Percentiles rank a stretch among this genome's conserved stretches.
Conservation (phyloP, 2,329 filamentous ascomycete genomes). For the Pseudocercospora crystallina region DNA sequence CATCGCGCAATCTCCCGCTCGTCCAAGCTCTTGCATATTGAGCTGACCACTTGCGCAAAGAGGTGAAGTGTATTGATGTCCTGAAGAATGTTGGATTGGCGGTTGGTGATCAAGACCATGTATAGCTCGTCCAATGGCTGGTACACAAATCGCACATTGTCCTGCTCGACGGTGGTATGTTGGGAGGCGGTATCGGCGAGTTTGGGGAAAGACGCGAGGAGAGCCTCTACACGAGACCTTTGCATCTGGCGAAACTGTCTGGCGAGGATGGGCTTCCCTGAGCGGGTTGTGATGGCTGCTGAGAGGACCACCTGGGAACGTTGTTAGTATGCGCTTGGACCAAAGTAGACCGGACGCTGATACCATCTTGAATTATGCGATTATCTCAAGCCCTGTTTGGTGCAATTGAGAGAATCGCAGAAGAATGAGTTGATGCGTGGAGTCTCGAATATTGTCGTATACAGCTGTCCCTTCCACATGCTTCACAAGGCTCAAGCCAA, state of each 20-base stretch:
- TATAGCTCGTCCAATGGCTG: slow-evolving; percentile 98
- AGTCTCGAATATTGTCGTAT: no score
- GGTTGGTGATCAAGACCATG: slow-evolving; percentile 99
- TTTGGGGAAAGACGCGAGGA: slow-evolving; percentile 96
- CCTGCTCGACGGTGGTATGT: slow-evolving; percentile 97
- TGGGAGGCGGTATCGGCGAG: slow-evolving; percentile 93
- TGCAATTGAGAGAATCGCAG: no score
- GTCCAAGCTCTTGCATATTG: slow-evolving; percentile 92
- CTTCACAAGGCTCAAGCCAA: no score
- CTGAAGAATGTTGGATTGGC: slow-evolving; percentile 98
- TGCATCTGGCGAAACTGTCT: slow-evolving; percentile 98
- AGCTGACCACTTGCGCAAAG: slow-evolving; percentile 95
- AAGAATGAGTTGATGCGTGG: no score
- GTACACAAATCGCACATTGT: slow-evolving; percentile 99
- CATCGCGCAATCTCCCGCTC: slow-evolving; percentile 93
- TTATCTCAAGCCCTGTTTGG: no score
- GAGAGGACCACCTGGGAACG: slow-evolving; percentile 82
- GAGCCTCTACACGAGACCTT: slow-evolving; percentile 90
- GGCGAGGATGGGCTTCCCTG: slow-evolving; percentile 96
- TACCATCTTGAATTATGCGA: no score
- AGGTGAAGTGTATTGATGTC: slow-evolving; percentile 98
- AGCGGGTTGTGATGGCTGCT: slow-evolving; percentile 97
- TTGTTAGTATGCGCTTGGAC: slow-evolving; percentile 8
- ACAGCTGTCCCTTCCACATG: no score
- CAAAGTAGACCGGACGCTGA: no score